phyloP scores from a whole-genome alignment of 768 basidiomycete genomes.

The Tricholoma bakamatsutake region DNA sequence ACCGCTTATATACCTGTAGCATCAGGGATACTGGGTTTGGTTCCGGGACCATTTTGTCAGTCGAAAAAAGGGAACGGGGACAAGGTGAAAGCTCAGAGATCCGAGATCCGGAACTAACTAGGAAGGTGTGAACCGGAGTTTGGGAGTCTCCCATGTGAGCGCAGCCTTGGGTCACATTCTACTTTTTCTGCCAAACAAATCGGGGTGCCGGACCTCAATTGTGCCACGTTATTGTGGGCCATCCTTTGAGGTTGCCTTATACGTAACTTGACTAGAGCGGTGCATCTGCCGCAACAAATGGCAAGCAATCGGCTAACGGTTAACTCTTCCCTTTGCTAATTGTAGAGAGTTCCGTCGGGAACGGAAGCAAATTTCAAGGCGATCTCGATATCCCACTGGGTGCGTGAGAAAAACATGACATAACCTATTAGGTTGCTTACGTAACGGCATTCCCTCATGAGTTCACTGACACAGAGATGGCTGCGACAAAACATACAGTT shows the following conservation, averaged over 20 bases:
- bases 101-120: slow-evolving; percentile 40
- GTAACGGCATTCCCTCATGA: neutral
- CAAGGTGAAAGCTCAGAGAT: slow-evolving; percentile 33
- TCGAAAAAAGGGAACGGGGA: slow-evolving; percentile 16
- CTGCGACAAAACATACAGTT: slow-evolving; percentile 55
- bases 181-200: slow-evolving; percentile 28
- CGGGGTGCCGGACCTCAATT: slow-evolving; percentile 3
- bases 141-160: slow-evolving; percentile 32
- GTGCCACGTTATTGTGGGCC: too few relatives aligned
- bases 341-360: neutral
- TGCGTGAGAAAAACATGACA: neutral
- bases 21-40: slow-evolving; percentile 7
- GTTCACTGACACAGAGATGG: slow-evolving; percentile 51
- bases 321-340: too few relatives aligned
- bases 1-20: slow-evolving; percentile 28
- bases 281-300: neutral
- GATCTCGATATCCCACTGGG: slow-evolving; percentile 10
- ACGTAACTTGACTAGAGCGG: neutral
- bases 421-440: neutral
- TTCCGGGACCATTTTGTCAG: slow-evolving; percentile 22
- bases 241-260: neutral
- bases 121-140: slow-evolving; percentile 43
- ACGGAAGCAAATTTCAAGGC: slow-evolving; percentile 14
- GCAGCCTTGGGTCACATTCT: neutral
- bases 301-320: neutral